Conservation (phyloP, 2,329 filamentous ascomycete species). For the Pseudogymnoascus sp. region DNA sequence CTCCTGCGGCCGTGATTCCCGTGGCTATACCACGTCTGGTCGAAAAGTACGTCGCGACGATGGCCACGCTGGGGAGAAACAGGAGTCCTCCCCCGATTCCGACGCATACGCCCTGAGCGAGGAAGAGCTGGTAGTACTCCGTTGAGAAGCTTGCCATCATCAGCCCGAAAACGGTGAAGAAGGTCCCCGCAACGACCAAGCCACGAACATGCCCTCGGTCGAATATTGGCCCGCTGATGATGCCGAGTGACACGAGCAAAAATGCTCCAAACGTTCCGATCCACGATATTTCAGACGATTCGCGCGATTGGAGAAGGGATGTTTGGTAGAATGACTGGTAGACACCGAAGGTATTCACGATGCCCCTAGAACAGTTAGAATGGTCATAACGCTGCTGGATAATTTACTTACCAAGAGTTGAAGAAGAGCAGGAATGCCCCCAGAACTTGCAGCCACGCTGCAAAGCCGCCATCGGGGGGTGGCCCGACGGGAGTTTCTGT, state of each 20-base stretch:
- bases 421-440: constrained; percentile 40
- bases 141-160: constrained; percentile 51
- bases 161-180: constrained; percentile 50
- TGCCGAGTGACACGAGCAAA: constrained; percentile 44
- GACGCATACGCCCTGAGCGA: constrained; percentile 39
- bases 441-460: constrained; percentile 49
- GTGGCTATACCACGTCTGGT: constrained; percentile 39
- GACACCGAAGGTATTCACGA: constrained; percentile 43
- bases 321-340: constrained; percentile 52
- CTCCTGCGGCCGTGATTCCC: constrained; percentile 41
- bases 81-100: constrained; percentile 38
- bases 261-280: constrained; percentile 50
- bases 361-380: constrained; percentile 36
- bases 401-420: constrained; percentile 8
- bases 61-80: constrained; percentile 36
- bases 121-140: constrained; percentile 45
- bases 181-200: constrained; percentile 42
- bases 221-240: constrained; percentile 52
- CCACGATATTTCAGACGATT: constrained; percentile 49
- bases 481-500: neutral
- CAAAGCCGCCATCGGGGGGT: constrained; percentile 45
- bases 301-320: constrained; percentile 39
- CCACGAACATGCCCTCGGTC: constrained; percentile 54
- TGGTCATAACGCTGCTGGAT: neutral
- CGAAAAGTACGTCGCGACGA: constrained; percentile 40